Conservation (phyloP, 164 flowering plant genomes). For the Cinnamomum chago region DNA sequence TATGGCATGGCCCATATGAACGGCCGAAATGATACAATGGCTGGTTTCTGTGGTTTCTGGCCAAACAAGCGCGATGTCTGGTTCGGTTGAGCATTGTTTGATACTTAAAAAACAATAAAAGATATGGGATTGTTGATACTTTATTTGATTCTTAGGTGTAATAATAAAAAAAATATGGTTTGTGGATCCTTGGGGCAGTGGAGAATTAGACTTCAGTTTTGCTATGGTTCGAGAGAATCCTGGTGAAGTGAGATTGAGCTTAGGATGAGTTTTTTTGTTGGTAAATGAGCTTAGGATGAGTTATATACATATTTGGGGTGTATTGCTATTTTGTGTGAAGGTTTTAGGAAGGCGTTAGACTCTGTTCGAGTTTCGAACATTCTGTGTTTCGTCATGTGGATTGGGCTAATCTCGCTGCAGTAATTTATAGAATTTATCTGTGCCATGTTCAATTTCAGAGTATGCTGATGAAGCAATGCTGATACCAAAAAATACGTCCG, state of each 20-base stretch:
- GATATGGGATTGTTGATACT: too few relatives aligned
- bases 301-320: too few relatives aligned
- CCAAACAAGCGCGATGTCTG: background rate
- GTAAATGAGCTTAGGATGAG: background rate
- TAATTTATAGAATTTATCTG: constrained; percentile 34
- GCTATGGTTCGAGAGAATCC: background rate
- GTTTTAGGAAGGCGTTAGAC: background rate
- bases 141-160: too few relatives aligned
- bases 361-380: background rate
- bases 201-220: background rate
- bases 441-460: constrained; percentile 78
- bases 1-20: background rate
- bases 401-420: constrained; percentile 18
- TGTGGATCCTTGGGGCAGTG: background rate
- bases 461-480: constrained; percentile 83
- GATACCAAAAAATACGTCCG: constrained; percentile 94
- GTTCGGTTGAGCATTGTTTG: background rate
- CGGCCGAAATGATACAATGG: background rate
- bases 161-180: too few relatives aligned
- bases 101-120: too few relatives aligned
- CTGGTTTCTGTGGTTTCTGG: background rate
- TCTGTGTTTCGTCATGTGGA: constrained; percentile 8
- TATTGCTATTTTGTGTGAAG: background rate
- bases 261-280: background rate
- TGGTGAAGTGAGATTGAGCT: background rate